Conservation (phyloP, 1,139 yeast genomes). For the Scheffersomyces quercinus region DNA sequence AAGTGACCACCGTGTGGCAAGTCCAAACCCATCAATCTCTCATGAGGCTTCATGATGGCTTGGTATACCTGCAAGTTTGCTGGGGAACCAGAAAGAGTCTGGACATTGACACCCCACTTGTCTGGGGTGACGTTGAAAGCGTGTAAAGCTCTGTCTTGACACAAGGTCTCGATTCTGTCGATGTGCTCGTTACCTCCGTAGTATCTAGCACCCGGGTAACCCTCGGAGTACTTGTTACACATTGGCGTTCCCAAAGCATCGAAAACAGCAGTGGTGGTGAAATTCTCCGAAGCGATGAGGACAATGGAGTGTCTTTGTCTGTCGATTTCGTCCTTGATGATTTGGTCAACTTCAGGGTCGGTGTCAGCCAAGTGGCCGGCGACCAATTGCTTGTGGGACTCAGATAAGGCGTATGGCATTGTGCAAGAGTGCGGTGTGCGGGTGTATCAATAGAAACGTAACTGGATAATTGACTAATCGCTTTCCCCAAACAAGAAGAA, state of each 20-base stretch:
- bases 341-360: slow-evolving; percentile 81
- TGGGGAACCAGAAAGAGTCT: slow-evolving; percentile 94
- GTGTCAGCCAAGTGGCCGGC: slow-evolving; percentile 70
- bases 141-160: slow-evolving; percentile 89
- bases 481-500: no score
- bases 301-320: slow-evolving; percentile 96
- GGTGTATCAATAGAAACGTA: neutral
- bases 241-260: slow-evolving; percentile 97
- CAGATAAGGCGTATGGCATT: slow-evolving; percentile 64
- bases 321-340: slow-evolving; percentile 82
- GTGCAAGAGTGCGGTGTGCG: neutral
- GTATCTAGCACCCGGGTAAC: slow-evolving; percentile 87
- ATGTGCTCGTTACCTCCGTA: slow-evolving; percentile 93
- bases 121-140: slow-evolving; percentile 81
- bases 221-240: slow-evolving; percentile 89
- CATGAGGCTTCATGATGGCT: slow-evolving; percentile 92
- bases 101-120: slow-evolving; percentile 98
- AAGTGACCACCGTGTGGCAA: slow-evolving; percentile 98
- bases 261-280: slow-evolving; percentile 94
- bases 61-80: slow-evolving; percentile 96
- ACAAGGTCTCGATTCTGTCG: slow-evolving; percentile 86
- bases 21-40: slow-evolving; percentile 94
- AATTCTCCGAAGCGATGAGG: slow-evolving; percentile 94
- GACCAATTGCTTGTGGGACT: slow-evolving; percentile 64
- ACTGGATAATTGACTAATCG: no score